Evolutionary conservation across 2,329 filamentous ascomycete species (phyloP).

Genomic region (Nothopassalora personata): DNA sequence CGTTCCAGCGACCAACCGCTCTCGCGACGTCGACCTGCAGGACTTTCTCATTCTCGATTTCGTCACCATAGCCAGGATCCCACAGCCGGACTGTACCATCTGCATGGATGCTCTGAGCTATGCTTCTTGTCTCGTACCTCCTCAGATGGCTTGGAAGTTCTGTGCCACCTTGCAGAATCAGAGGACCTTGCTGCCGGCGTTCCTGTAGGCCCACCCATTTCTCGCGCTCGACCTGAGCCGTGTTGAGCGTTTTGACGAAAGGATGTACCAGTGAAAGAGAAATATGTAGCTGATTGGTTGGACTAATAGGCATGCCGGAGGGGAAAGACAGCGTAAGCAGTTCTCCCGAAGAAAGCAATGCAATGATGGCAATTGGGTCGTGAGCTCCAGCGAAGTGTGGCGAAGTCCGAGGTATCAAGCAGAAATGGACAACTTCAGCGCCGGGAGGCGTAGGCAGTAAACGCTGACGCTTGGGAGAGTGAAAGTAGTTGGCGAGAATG

Average conservation of each 20-base stretch:
- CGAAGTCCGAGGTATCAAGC: conserved; percentile 72
- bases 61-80: conserved; percentile 87
- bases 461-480: conserved; percentile 65
- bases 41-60: conserved; percentile 78
- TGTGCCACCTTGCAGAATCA: conserved; percentile 72
- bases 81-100: conserved; percentile 89
- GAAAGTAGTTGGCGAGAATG: conserved; percentile 69
- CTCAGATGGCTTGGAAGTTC: conserved; percentile 65
- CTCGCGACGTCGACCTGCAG: conserved; percentile 83
- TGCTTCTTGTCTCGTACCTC: conserved; percentile 74
- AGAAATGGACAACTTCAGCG: conserved; percentile 72
- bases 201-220: conserved; percentile 91
- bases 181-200: conserved; percentile 70
- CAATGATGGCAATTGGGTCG: conserved; percentile 81
- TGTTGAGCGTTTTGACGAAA: conserved; percentile 67
- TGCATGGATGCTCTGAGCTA: conserved; percentile 80
- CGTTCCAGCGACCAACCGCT: conserved; percentile 71
- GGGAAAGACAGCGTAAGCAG: conserved; percentile 87
- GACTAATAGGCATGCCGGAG: conserved; percentile 81
- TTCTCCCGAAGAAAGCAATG: conserved; percentile 78
- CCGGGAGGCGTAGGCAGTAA: conserved; percentile 71
- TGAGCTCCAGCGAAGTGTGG: conserved; percentile 84
- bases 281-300: conserved; percentile 86
- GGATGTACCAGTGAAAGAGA: conserved; percentile 86
- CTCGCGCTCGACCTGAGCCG: conserved; percentile 70